These are phyloP conservation scores for Ceratocystis ficicola DNA, from an alignment of 2,329 filamentous ascomycete genomes.

Conservation along the genomic window DNA sequence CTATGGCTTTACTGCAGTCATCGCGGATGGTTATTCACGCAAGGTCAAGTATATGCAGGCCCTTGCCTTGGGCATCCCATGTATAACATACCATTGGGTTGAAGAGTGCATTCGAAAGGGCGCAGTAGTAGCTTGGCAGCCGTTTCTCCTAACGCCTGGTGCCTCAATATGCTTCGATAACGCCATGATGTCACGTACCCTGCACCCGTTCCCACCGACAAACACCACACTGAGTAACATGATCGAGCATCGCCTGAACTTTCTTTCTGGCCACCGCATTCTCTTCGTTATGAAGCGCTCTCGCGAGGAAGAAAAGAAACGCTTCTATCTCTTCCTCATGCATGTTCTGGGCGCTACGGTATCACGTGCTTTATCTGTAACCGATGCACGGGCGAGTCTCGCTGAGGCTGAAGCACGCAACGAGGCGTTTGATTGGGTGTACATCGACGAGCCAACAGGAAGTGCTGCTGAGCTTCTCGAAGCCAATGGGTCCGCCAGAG, in stretches of 20 bases:
- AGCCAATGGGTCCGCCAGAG: conserved; percentile 20
- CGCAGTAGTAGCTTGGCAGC: conserved; percentile 57
- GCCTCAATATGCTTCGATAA: conserved; percentile 64
- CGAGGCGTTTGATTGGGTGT: conserved; percentile 61
- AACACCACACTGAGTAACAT: conserved; percentile 46
- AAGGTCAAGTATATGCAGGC: conserved; percentile 92
- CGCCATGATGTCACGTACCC: conserved; percentile 60
- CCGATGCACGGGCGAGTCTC: conserved; percentile 51
- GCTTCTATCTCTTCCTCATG: conserved; percentile 68
- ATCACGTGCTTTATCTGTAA: conserved; percentile 50
- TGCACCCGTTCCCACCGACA: conserved; percentile 48
- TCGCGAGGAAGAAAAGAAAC: conserved; percentile 46
- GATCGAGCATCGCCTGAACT: conserved; percentile 46
- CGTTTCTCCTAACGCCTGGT: conserved; percentile 77
- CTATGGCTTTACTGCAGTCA: conserved; percentile 68
- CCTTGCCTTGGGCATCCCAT: conserved; percentile 76
- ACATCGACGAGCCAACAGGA: conserved; percentile 55
- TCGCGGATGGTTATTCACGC: conserved; percentile 74
- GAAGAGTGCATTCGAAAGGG: conserved; percentile 53
- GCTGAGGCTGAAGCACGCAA: conserved; percentile 27
- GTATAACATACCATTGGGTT: conserved; percentile 72
- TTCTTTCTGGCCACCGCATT: conserved; percentile 54
- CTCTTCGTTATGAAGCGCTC: conserved; percentile 58
- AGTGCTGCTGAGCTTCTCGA: conserved; percentile 41
- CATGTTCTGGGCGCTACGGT: conserved; percentile 65